phyloP scores from a whole-genome alignment of 306 rosid genomes.

The Parietaria judaica region DNA sequence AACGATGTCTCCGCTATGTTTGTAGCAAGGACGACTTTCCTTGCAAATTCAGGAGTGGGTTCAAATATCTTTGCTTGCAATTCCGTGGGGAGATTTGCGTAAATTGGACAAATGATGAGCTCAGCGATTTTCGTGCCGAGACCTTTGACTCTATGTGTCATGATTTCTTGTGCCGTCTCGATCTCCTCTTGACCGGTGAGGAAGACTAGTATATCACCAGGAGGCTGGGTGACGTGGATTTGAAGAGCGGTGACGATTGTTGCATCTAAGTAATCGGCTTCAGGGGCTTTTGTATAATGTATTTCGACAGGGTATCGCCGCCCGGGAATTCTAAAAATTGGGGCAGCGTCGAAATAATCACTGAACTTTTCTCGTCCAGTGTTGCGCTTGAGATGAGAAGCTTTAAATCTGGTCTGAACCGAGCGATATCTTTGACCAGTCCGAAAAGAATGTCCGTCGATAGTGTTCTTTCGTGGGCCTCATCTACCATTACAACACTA shows the following conservation, averaged over 20 bases:
- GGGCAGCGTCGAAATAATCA: conserved; percentile 89
- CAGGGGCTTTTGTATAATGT: conserved; percentile 84
- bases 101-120: conserved; percentile 84
- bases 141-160: conserved; percentile 85
- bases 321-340: conserved; percentile 90
- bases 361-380: conserved; percentile 90
- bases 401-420: conserved; percentile 89
- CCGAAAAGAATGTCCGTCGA: conserved; percentile 96
- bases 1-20: conserved; percentile 94
- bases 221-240: conserved; percentile 82
- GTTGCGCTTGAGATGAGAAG: conserved; percentile 94
- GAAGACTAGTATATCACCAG: conserved; percentile 89
- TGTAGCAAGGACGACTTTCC: conserved; percentile 90
- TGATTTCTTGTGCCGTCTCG: conserved; percentile 93
- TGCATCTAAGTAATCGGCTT: conserved; percentile 95
- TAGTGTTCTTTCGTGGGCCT: conserved; percentile 98
- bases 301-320: conserved; percentile 90
- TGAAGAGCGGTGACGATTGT: conserved; percentile 89
- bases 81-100: conserved; percentile 91
- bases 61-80: conserved; percentile 90
- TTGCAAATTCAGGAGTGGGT: conserved; percentile 90
- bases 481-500: conserved; percentile 99
- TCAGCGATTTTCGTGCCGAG: conserved; percentile 90
- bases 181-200: conserved; percentile 96
- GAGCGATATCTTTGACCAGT: conserved; percentile 87